Base-by-base conservation (phyloP, 805 yeast species). In the Schizosaccharomyces cryophilus region DNA sequence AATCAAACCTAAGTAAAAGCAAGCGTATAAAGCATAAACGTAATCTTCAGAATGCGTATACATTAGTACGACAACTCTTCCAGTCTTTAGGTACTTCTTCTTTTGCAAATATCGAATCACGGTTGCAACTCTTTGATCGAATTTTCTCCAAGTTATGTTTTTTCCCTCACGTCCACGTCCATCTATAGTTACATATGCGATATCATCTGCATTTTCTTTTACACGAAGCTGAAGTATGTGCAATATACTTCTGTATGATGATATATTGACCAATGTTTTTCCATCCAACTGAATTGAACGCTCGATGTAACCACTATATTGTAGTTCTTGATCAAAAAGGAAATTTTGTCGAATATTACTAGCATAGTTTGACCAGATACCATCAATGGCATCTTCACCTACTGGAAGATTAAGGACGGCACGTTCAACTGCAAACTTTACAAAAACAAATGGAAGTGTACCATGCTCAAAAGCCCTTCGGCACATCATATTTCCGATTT, bases 401-500 rank as follows among this genome's bases (percentile, higher is more conserved):
- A 48, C 62, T 26, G 64, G 62, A 42, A 87, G 73, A 67, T 80
- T 77, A 60, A 82, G 76, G 7, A 87, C 72, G 0, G 88, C 80
- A 60, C 78, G 78, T 35, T 78, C 73, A 29, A 84, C 76, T 63
- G 83, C 83, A 68, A 88, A 93, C 67, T 86, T 87, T 61, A 88
- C 87, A 70, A 81, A 89, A 31, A 80, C 82, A 0, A 95, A 82
- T n/a, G 80, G 76, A 26, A 93, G 72, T n/a, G 78, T 75, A 1
- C 97, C 97, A 65, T 81, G 84, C 54, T 82, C 74, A 68, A 88
- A 88, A 65, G 80, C 78, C 65, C 82, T 80, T 67, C 83, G 86
- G 71, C 85, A 87, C 67, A 82, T 77, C 84, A 82, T 86, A 66
- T 89, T 93, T 0, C 97, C 97, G 64, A 93, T 84, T 66, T 93